Evolutionary conservation across 2,329 filamentous ascomycete species (phyloP), one percentile per base, ranked within the genome.

Genomic region (Lecanosticta acicola): DNA sequence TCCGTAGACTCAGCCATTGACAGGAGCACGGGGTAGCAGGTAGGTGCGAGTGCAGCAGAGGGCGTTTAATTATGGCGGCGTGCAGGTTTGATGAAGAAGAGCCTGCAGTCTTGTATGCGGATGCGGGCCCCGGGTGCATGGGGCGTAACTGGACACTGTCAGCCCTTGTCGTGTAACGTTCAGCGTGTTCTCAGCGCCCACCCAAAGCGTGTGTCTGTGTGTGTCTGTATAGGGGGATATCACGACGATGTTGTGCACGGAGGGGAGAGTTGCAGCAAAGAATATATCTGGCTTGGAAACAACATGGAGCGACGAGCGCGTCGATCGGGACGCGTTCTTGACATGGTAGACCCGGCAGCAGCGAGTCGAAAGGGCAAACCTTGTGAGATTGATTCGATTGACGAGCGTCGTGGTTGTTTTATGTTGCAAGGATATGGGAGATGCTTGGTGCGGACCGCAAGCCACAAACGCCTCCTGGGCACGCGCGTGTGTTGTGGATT

Each of bases 91-190:
- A n/a, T n/a, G n/a, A 41, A 46, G 52, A 41, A 48, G 45, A 32
- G 45, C 51, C 46, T 51, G 49, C 55, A 51, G 52, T 48, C 14
- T 48, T 52, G 45, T 46, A 46, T 50, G 24, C 42, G 46, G 33
- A 45, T 45, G 29, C 40, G 46, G 44, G 32, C 8, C 18, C 13
- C 19, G 20, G 18, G 40, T 42, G 32, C 40, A 3, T 20, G 26
- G n/a, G 40, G 19, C 20, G 40, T 35, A 35, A 26, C 40, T 42
- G 40, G 32, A 34, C 32, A n/a, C 26, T 35, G 32, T 42, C 32
- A 21, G 32, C 29, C 24, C 24, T 29, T 29, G 40, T 21, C 18
- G 40, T 35, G 40, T 16, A 42, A 35, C 32, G 32, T 42, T 32
- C 16, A 16, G 33, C 44, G 37, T 37, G 41, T 29, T 26, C 38